A percentile compares a stretch with the other conserved stretches of the same genome.
Evolutionary conservation across 441 rosid species (phyloP).

Genomic region (Adansonia madagascariensis): DNA sequence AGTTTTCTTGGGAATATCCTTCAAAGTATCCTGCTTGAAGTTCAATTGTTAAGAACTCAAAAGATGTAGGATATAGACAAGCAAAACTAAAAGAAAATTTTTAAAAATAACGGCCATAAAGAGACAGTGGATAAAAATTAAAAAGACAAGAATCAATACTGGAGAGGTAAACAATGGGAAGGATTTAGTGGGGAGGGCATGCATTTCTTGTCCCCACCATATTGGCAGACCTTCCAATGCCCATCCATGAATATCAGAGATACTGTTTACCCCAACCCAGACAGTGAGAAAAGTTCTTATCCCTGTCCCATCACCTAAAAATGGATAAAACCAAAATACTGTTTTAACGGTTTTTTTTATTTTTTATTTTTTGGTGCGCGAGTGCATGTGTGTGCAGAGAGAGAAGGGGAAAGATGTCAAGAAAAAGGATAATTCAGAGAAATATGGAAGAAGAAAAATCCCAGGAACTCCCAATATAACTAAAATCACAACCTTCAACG

Average conservation of each 20-base stretch:
- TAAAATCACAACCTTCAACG: not conserved
- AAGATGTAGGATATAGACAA: not conserved
- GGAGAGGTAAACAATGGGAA: too few species aligned
- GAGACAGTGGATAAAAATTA: not conserved
- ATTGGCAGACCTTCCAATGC: too few species aligned
- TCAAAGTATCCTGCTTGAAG: conserved; percentile 61
- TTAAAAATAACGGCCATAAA: conserved; percentile 9
- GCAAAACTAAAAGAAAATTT: conserved; percentile 21
- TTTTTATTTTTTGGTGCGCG: too few species aligned
- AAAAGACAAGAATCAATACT: not conserved
- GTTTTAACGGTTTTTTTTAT: too few species aligned
- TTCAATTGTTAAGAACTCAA: conserved; percentile 7
- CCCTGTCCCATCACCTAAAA: too few species aligned
- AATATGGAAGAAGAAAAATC: not conserved
- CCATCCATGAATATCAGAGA: too few species aligned
- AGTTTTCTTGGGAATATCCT: conserved; percentile 65
- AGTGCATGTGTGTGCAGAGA: too few species aligned
- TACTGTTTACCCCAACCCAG: too few species aligned
- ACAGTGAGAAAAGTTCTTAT: too few species aligned
- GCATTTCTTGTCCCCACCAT: too few species aligned
- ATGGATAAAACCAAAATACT: too few species aligned
- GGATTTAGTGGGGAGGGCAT: too few species aligned
- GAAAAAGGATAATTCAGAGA: not conserved
- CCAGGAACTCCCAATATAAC: not conserved
- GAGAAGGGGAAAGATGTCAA: not conserved